phyloP scores from a whole-genome alignment of 2,329 filamentous ascomycete genomes.

The Nigrospora sphaerica region DNA sequence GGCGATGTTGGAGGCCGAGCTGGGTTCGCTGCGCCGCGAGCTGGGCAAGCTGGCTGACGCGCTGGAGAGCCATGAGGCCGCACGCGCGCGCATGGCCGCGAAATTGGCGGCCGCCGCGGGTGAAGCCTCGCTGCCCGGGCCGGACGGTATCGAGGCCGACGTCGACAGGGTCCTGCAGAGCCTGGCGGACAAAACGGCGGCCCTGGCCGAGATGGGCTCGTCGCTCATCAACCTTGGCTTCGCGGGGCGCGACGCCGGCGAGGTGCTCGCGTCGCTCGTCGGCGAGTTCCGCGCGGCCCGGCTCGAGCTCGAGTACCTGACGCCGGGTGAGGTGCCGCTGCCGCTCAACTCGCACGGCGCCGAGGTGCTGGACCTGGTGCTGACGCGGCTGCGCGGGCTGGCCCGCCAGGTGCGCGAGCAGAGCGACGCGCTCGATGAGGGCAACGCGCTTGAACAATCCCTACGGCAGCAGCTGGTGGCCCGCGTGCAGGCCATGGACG shows the following conservation, averaged over 20 bases:
- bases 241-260: slow-evolving; percentile 34
- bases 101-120: slow-evolving; percentile 9
- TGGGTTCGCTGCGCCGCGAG: slow-evolving; percentile 41
- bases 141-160: slow-evolving; percentile 29
- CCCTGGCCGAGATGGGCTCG: slow-evolving; percentile 34
- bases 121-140: no score
- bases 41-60: slow-evolving; percentile 37
- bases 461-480: slow-evolving; percentile 50
- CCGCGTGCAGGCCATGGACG: slow-evolving; percentile 43
- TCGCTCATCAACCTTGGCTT: slow-evolving; percentile 46
- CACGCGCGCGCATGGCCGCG: slow-evolving; percentile 26
- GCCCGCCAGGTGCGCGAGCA: slow-evolving; percentile 36
- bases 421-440: slow-evolving; percentile 52
- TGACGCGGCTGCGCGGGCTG: slow-evolving; percentile 42
- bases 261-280: slow-evolving; percentile 40
- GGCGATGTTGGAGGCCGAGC: slow-evolving; percentile 35
- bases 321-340: slow-evolving; percentile 48
- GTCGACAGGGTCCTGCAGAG: slow-evolving; percentile 35
- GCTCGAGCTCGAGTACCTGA: slow-evolving; percentile 55
- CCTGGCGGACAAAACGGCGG: slow-evolving; percentile 41
- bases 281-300: slow-evolving; percentile 48
- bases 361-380: slow-evolving; percentile 47
- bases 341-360: slow-evolving; percentile 46
- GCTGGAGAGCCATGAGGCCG: slow-evolving; percentile 37
- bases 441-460: slow-evolving; percentile 47